Conservation (phyloP, 306 rosid genomes). For the Alnus rubra region DNA sequence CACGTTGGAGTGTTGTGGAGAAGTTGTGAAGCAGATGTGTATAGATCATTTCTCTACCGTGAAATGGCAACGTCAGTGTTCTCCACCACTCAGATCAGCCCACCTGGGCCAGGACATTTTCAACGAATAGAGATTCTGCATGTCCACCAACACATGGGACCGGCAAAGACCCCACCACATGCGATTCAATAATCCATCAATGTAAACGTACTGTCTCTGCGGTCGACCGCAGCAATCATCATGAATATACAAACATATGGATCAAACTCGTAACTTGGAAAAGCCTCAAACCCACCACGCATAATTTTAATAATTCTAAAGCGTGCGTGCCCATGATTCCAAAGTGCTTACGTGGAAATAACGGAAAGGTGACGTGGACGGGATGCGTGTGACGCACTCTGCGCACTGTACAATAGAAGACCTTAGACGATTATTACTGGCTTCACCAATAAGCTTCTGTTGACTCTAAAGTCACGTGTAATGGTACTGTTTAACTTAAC, state of each 20-base stretch:
- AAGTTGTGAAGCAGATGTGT: no score
- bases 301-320: background rate
- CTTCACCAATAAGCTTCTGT: background rate
- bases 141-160: constrained; percentile 13
- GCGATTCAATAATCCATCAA: background rate
- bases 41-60: no score
- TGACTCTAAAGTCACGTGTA: background rate
- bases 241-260: background rate
- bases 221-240: background rate
- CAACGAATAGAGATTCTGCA: background rate
- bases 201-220: background rate
- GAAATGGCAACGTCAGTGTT: no score
- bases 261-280: background rate
- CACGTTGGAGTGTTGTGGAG: no score
- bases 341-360: background rate
- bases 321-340: background rate
- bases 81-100: background rate
- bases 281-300: constrained; percentile 13
- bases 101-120: background rate
- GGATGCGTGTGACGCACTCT: background rate
- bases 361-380: background rate
- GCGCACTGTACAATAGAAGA: background rate
- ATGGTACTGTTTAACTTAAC: background rate
- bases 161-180: background rate
- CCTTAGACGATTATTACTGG: background rate